Evolutionary conservation across 805 yeast species (phyloP).

Genomic region (Ogataea naganishii): DNA sequence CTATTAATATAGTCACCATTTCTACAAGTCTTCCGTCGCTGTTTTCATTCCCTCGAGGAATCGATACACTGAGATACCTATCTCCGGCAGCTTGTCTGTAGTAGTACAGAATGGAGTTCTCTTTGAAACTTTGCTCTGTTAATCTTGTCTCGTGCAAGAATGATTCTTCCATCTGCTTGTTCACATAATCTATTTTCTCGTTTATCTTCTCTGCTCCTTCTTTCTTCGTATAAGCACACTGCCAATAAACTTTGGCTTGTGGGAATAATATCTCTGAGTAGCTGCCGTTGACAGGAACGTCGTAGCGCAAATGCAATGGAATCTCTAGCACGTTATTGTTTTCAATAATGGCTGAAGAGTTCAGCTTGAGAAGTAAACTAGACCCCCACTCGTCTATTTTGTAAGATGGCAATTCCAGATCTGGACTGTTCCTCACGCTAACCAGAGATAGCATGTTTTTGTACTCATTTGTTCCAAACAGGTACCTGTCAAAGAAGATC

Average conservation of each 20-base stretch:
- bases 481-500: constrained; percentile 20
- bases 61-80: constrained; percentile 3
- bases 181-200: background rate
- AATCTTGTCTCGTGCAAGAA: constrained; percentile 15
- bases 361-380: constrained; percentile 9
- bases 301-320: constrained; percentile 24
- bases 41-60: constrained; percentile 10
- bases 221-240: constrained; percentile 8
- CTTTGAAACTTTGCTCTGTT: constrained; percentile 10
- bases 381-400: constrained; percentile 17
- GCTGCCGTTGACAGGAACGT: constrained; percentile 12
- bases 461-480: constrained; percentile 7
- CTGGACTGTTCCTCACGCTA: constrained; percentile 13
- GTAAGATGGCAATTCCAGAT: constrained; percentile 24
- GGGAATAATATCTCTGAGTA: constrained; percentile 7
- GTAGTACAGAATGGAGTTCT: constrained; percentile 8
- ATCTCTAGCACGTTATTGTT: constrained; percentile 13
- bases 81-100: constrained; percentile 3
- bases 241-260: constrained; percentile 18
- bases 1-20: constrained; percentile 6
- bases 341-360: constrained; percentile 4
- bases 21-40: constrained; percentile 8
- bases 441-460: constrained; percentile 5
- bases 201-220: constrained; percentile 1
- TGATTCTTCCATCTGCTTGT: constrained; percentile 8